A percentile compares a stretch with the other conserved stretches of the same genome.
phyloP scores from a whole-genome alignment of 1,284 basidiomycete genomes.

The Waitea zeae region DNA sequence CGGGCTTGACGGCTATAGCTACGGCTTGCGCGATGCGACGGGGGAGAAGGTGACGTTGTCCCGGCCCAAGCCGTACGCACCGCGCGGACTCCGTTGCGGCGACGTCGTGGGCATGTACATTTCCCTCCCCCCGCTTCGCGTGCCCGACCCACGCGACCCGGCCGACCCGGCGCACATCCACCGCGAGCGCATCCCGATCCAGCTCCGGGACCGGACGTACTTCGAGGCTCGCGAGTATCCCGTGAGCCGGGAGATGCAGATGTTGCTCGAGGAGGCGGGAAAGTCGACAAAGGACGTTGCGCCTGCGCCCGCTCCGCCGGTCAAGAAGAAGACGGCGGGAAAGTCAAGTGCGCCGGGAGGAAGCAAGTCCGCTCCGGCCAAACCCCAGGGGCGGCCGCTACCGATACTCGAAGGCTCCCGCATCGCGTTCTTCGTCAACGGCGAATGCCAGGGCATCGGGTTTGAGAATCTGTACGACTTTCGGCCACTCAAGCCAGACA shows the following conservation, averaged over 20 bases:
- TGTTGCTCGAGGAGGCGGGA: conserved; percentile 58
- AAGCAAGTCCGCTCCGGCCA: conserved; percentile 13
- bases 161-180: conserved; percentile 64
- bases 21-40: conserved; percentile 79
- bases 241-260: conserved; percentile 86
- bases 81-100: conserved; percentile 67
- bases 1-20: conserved; percentile 88
- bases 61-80: conserved; percentile 55
- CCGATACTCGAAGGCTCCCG: conserved; percentile 59
- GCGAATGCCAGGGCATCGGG: conserved; percentile 71
- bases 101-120: conserved; percentile 93
- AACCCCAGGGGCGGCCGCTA: conserved; percentile 39
- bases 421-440: conserved; percentile 88
- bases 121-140: conserved; percentile 56
- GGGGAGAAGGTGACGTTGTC: conserved; percentile 86
- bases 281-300: conserved; percentile 5
- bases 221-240: conserved; percentile 91
- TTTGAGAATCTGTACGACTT: conserved; percentile 87
- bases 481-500: conserved; percentile 59
- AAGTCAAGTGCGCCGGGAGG: conserved; percentile 15
- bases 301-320: conserved; percentile 23
- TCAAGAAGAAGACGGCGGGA: conserved; percentile 45
- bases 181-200: conserved; percentile 81
- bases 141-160: conserved; percentile 35
- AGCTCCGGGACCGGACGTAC: conserved; percentile 91